phyloP scores from a whole-genome alignment of 345 rosid species.

The Camelina hispida region DNA sequence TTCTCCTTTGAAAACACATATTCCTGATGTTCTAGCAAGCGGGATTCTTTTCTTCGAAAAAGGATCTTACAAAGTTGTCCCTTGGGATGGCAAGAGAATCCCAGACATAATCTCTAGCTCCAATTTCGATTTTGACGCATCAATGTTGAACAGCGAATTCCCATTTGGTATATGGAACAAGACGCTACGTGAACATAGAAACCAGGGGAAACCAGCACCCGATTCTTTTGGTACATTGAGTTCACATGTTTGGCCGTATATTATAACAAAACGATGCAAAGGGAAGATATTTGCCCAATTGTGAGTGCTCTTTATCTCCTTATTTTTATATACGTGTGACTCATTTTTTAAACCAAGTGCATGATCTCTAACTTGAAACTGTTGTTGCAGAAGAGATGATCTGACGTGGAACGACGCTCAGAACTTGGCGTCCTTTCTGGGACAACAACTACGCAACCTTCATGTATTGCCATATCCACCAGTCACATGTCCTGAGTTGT shows the following conservation, averaged over 20 bases:
- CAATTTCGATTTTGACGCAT: slow-evolving; percentile 50
- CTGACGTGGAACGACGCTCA: slow-evolving; percentile 62
- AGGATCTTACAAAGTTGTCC: slow-evolving; percentile 63
- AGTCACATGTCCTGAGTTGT: slow-evolving; percentile 45
- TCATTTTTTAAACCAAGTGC: slow-evolving; percentile 5
- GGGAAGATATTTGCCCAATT: slow-evolving; percentile 86
- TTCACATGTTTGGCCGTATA: slow-evolving; percentile 75
- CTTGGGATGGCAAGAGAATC: slow-evolving; percentile 92
- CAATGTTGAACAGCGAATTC: slow-evolving; percentile 51
- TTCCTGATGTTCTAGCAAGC: slow-evolving; percentile 80
- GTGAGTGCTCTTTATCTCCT: slow-evolving; percentile 54
- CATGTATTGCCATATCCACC: slow-evolving; percentile 79
- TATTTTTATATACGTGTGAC: background rate
- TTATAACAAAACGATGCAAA: slow-evolving; percentile 85
- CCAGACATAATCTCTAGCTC: slow-evolving; percentile 62
- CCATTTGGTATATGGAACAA: slow-evolving; percentile 88
- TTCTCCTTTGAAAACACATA: slow-evolving; percentile 64
- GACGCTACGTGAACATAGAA: slow-evolving; percentile 62
- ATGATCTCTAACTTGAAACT: slow-evolving; percentile 28
- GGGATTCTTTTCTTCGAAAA: slow-evolving; percentile 77
- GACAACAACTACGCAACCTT: slow-evolving; percentile 78
- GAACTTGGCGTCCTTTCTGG: slow-evolving; percentile 75
- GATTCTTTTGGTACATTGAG: slow-evolving; percentile 49
- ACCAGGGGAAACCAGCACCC: slow-evolving; percentile 49
- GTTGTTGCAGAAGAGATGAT: slow-evolving; percentile 74